phyloP scores from a whole-genome alignment of 1,284 basidiomycete species.

The Athelia sp. region DNA sequence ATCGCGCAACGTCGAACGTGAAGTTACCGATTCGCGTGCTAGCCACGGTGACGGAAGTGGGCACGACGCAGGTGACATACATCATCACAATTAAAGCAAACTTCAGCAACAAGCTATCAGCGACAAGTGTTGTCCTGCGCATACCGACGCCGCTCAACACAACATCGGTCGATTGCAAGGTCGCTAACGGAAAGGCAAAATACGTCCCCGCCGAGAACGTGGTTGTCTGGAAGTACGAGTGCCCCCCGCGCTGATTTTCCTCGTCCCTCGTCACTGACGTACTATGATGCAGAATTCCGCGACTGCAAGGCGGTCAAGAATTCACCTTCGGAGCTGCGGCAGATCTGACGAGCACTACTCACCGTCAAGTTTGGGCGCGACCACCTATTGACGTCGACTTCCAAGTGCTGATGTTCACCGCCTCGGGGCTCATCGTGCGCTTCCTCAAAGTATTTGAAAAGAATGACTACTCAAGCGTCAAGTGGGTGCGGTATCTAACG shows the following conservation, averaged over 20 bases:
- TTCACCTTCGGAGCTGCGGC: constrained; percentile 84
- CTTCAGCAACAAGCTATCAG: constrained; percentile 89
- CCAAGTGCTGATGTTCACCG: constrained; percentile 97
- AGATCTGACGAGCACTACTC: constrained; percentile 80
- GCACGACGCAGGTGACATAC: constrained; percentile 90
- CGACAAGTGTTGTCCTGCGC: constrained; percentile 86
- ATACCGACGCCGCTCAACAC: constrained; percentile 97
- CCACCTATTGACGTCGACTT: constrained; percentile 99
- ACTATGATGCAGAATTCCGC: constrained; percentile 63
- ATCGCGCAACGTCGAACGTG: constrained; percentile 93
- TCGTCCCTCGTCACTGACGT: background rate
- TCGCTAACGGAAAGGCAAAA: constrained; percentile 91
- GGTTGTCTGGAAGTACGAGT: constrained; percentile 93
- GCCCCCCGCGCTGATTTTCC: background rate
- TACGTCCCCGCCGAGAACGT: constrained; percentile 94
- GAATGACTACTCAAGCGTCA: constrained; percentile 86
- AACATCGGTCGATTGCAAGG: constrained; percentile 88
- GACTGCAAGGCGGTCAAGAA: constrained; percentile 92
- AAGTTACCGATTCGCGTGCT: constrained; percentile 91
- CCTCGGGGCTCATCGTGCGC: constrained; percentile 92
- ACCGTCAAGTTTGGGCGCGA: constrained; percentile 91
- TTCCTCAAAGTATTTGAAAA: constrained; percentile 99
- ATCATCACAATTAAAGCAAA: constrained; percentile 85
- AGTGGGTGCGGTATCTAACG: constrained; percentile 90
- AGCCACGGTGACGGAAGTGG: constrained; percentile 89